A percentile compares a stretch with the other conserved stretches of the same genome.
phyloP scores from a whole-genome alignment of 139 green algal species.

The Limnomonas spitsbergensis region DNA sequence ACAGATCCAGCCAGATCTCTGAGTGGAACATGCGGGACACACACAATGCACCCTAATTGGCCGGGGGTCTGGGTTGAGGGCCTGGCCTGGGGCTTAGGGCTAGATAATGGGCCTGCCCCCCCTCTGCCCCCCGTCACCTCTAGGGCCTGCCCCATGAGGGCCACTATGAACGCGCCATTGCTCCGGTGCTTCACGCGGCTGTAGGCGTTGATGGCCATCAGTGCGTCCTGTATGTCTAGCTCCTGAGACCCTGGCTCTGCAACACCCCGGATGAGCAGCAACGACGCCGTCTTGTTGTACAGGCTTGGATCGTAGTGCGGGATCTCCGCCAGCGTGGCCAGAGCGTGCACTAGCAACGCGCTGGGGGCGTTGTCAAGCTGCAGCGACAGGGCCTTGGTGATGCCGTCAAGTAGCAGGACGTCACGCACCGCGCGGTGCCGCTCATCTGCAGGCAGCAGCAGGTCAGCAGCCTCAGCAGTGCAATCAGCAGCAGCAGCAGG shows the following conservation, averaged over 20 bases:
- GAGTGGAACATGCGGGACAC: neutral
- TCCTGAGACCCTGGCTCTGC: neutral
- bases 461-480: too few relatives aligned
- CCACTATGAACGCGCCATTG: neutral
- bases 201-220: conserved; percentile 8
- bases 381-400: neutral
- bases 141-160: neutral
- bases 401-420: neutral
- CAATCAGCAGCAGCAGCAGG: too few relatives aligned
- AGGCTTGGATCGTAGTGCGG: conserved; percentile 4
- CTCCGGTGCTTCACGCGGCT: neutral
- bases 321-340: neutral
- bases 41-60: neutral
- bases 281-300: neutral
- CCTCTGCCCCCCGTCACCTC: neutral
- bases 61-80: neutral
- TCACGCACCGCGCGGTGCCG: neutral
- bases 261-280: neutral
- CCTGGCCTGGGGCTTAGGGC: too few relatives aligned
- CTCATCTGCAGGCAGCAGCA: neutral
- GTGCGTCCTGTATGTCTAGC: neutral
- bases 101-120: neutral
- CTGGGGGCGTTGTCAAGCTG: neutral
- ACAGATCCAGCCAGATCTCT: neutral
- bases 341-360: neutral